Percentiles rank a stretch among this genome's conserved stretches.
Conservation (phyloP, 2,329 filamentous ascomycete genomes). For the Sporothrix brunneoviolacea region DNA sequence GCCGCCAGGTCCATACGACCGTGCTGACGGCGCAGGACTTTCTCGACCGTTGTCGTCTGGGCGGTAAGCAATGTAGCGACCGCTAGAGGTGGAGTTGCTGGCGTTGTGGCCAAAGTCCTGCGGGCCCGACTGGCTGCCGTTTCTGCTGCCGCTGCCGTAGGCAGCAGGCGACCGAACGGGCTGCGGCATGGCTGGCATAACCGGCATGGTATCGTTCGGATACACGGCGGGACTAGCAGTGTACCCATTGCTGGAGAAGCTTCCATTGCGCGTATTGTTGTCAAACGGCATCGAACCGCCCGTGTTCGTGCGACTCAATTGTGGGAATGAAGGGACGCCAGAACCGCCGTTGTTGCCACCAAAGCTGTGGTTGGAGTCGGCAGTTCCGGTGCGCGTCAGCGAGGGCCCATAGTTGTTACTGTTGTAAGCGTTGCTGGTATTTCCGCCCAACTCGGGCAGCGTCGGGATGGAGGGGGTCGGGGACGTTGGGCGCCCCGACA, state of each 20-base stretch:
- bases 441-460: constrained; percentile 5
- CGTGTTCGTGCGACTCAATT: constrained; percentile 22
- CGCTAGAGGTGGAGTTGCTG: constrained; percentile 10
- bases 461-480: constrained; percentile 21
- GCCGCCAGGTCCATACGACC: constrained; percentile 16
- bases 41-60: constrained; percentile 19
- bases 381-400: constrained; percentile 20
- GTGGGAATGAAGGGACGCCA: constrained; percentile 1
- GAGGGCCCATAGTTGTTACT: constrained; percentile 18
- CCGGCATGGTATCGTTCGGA: neutral
- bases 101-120: constrained; percentile 2
- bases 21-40: constrained; percentile 26
- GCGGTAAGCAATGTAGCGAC: constrained; percentile 8
- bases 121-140: neutral
- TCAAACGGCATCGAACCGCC: constrained; percentile 19
- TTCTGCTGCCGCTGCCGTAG: neutral
- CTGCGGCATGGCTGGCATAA: neutral
- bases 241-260: neutral
- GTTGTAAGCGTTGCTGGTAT: neutral
- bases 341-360: constrained; percentile 12
- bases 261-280: neutral
- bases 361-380: constrained; percentile 22
- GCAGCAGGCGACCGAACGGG: neutral
- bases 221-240: neutral
- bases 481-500: constrained; percentile 23